Evolutionary conservation across 306 rosid species (phyloP), one percentile per base, ranked within the genome.

Genomic region (Sicyos edulis): DNA sequence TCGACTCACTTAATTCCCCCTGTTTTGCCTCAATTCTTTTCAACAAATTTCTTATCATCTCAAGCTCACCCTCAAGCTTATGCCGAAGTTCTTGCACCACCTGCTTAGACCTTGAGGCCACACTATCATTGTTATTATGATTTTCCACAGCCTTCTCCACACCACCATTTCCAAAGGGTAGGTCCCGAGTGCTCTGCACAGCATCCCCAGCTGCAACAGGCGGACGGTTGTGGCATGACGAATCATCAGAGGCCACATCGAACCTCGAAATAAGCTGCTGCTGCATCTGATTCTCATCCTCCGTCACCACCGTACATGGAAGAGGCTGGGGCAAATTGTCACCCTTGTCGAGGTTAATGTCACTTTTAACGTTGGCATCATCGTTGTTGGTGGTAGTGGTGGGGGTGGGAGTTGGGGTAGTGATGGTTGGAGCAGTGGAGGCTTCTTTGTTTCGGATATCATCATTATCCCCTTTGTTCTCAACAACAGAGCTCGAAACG

Each of bases 11-110:
- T 44, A 82, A 74, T 70, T 83, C 90, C 78, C 88, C 89, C 85
- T 88, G 98, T 78, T 88, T 90, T 54, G 57, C 84, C 72, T 92
- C 98, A 80, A 92, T 83, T 84, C 71, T 90, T 85, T 81, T 85
- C 76, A 90, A 88, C 88, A 85, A 78, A 84, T 75, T 79, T 77
- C 91, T 84, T 59, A 92, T 90, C 32, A 24, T 70, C 54, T 76
- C 84, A n/a, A 92, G 96, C 80, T 92, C 89, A 22, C 74, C 54
- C 70, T 86, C 91, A 74, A 92, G 88, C 88, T 84, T 92, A 78
- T 73, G 82, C 40, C 91, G 75, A 34, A 90, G 83, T 60, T 88
- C 87, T 10, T 72, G 83, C 78, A 45, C 70, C 72, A 86, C 88
- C 74, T 81, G 90, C 84, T 86, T 92, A 3, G 91, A 81, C 78